Base-by-base conservation (phyloP, 2,329 filamentous ascomycete species). In the Penicillium corylophilum region DNA sequence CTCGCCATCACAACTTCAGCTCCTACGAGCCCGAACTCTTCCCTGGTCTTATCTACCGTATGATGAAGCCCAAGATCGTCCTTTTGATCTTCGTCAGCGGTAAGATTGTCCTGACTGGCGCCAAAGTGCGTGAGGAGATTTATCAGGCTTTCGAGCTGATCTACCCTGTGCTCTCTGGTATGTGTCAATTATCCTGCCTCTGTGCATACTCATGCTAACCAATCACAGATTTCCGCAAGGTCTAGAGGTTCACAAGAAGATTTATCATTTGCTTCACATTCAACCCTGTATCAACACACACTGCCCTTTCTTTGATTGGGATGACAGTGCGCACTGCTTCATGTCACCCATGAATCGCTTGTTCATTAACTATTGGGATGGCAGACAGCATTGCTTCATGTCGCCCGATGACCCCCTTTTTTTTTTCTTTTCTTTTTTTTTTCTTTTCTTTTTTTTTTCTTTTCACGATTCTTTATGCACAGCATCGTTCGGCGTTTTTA, bases 11-110 rank as follows among this genome's bases (percentile, higher is more conserved):
- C 82, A 96, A 96, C 79, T 99, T 97, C 85, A 95, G 90, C 77
- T 96, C 92, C 51, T 99, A 99, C 75, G 94, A 99, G 76, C 94
- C 94, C 62, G 94, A 99, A 72, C 76, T 99, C 73, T 99, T 97
- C 83, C 94, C 94, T 68, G 94, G 94, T 84, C 86, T 99, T 46
- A 99, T 99, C 77, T 99, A 99, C 78, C 91, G 94, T 73, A 99
- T 99, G 94, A 96, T 97, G 82, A 97, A 97, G 82, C 94, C 94
- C 18, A 97, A 97, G 85, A 96, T 97, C 63, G 93, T 97, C 48
- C 85, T 97, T 23, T 80, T 97, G 70, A 96, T 99, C 74, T 97
- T 97, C 79, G 93, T 97, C 67, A 94, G 88, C 68, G 94, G 93
- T 69, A 97, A 97, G 83, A 97, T 97, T 57, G 94, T 97, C 67